Percentiles rank a stretch among this genome's conserved stretches.
These are phyloP conservation scores for Neoarthrinium moseri DNA, from an alignment of 2,329 filamentous ascomycete genomes.

Conservation along the genomic window DNA sequence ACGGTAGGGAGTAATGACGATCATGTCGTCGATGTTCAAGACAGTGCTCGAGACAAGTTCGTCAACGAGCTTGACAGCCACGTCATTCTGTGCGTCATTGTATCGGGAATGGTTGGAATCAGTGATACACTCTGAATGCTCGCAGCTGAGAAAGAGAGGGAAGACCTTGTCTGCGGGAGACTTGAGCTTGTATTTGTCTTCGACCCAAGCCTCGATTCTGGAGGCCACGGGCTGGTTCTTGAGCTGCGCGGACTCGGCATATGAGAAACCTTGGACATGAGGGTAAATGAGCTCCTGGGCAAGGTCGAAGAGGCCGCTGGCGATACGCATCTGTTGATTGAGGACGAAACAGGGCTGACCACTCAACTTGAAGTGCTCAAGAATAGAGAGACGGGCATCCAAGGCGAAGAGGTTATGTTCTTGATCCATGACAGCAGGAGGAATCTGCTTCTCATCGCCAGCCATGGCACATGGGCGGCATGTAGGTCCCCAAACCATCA, in stretches of 20 bases:
- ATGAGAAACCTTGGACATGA: background rate
- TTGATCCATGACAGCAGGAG: too few relatives aligned
- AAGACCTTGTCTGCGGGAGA: too few relatives aligned
- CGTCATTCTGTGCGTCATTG: too few relatives aligned
- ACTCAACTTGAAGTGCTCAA: background rate
- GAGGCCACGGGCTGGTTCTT: background rate
- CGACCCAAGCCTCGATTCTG: background rate
- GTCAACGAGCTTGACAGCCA: too few relatives aligned
- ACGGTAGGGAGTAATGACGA: too few relatives aligned
- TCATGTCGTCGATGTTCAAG: too few relatives aligned
- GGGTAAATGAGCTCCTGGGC: background rate
- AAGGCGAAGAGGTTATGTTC: too few relatives aligned
- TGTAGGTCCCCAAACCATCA: background rate
- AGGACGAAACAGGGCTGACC: background rate
- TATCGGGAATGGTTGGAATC: too few relatives aligned
- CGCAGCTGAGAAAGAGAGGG: too few relatives aligned
- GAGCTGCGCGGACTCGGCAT: background rate
- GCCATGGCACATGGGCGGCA: background rate
- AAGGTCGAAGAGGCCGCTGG: background rate
- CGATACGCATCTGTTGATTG: background rate
- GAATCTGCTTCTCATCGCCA: background rate
- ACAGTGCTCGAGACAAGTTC: too few relatives aligned
- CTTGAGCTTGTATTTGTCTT: background rate
- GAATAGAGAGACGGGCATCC: too few relatives aligned
- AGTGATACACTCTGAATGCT: too few relatives aligned